These are phyloP conservation scores for Lasiodiplodia sp. DNA, from an alignment of 2,329 filamentous ascomycete species.

Conservation along the genomic window DNA sequence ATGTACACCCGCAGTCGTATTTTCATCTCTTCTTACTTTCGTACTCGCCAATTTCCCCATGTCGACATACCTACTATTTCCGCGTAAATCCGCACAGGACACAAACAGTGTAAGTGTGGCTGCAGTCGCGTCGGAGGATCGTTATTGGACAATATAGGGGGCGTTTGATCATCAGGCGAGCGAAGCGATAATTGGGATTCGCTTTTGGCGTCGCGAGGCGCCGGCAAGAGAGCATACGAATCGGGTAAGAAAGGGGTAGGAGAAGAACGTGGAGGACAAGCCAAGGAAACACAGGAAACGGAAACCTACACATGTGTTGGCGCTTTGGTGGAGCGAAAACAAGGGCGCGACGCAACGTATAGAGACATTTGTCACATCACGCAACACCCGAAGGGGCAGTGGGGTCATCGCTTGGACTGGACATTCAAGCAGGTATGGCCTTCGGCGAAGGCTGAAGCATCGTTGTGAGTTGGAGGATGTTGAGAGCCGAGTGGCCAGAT, in stretches of 20 bases:
- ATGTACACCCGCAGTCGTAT: neutral
- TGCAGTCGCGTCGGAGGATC: conserved; percentile 1
- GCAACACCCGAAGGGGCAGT: conserved; percentile 18
- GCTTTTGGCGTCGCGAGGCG: conserved; percentile 21
- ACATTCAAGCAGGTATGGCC: conserved; percentile 18
- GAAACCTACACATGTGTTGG: conserved; percentile 6
- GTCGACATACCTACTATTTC: neutral
- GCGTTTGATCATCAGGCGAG: conserved; percentile 25
- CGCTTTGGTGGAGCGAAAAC: neutral
- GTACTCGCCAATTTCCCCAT: conserved; percentile 12
- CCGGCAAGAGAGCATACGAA: conserved; percentile 13
- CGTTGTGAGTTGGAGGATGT: conserved; percentile 15
- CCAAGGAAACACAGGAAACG: conserved; percentile 3
- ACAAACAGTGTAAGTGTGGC: neutral
- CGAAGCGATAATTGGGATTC: conserved; percentile 25
- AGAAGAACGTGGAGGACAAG: neutral
- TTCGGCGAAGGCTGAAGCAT: conserved; percentile 15
- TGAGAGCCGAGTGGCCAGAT: conserved; percentile 27
- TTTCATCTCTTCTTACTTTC: neutral
- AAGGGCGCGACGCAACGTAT: neutral
- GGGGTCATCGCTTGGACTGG: conserved; percentile 25
- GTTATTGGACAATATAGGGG: conserved; percentile 22
- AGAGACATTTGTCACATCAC: conserved; percentile 25
- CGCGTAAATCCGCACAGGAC: neutral
- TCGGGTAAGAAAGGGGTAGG: conserved; percentile 19